A percentile compares a stretch with the other conserved stretches of the same genome.
These are phyloP conservation scores for Ophiostoma pallidulum DNA, from an alignment of 2,329 filamentous ascomycete species.

Conservation along the genomic window DNA sequence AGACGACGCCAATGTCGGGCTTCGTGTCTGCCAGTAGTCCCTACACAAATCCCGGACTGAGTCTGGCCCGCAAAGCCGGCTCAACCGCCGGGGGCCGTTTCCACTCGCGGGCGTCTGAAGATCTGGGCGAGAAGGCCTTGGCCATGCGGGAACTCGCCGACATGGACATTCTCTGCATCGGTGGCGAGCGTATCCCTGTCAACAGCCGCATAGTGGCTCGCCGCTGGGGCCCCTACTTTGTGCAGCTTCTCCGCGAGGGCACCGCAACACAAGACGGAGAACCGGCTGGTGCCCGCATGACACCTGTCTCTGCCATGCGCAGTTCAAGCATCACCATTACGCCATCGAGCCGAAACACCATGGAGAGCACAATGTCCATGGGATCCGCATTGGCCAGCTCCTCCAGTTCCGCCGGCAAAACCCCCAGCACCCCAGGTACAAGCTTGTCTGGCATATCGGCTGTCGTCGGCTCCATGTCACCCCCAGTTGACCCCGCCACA, in stretches of 20 bases:
- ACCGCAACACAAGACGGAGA: constrained; percentile 64
- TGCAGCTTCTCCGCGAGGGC: constrained; percentile 78
- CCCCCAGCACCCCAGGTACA: constrained; percentile 36
- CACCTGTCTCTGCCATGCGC: constrained; percentile 51
- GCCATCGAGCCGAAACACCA: constrained; percentile 46
- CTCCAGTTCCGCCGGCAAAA: constrained; percentile 25
- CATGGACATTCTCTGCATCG: constrained; percentile 92
- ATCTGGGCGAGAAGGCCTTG: constrained; percentile 74
- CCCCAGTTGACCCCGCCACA: constrained; percentile 33
- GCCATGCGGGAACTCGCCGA: constrained; percentile 78
- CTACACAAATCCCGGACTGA: constrained; percentile 47
- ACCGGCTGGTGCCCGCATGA: constrained; percentile 62
- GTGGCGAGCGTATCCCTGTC: constrained; percentile 83
- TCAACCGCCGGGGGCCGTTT: constrained; percentile 65
- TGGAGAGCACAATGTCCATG: constrained; percentile 39
- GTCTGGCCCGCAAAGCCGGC: constrained; percentile 48
- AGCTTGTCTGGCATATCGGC: constrained; percentile 29
- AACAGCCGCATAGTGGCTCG: constrained; percentile 83
- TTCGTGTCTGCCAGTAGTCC: constrained; percentile 77
- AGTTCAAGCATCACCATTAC: constrained; percentile 85
- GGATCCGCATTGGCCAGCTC: constrained; percentile 27
- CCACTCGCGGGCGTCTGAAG: constrained; percentile 69
- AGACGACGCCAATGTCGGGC: constrained; percentile 64
- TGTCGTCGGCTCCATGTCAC: constrained; percentile 21
- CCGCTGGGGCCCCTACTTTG: constrained; percentile 93